A percentile compares a stretch with the other conserved stretches of the same genome.
phyloP scores from a whole-genome alignment of 2,329 filamentous ascomycete species.

The Fusarium sp. region DNA sequence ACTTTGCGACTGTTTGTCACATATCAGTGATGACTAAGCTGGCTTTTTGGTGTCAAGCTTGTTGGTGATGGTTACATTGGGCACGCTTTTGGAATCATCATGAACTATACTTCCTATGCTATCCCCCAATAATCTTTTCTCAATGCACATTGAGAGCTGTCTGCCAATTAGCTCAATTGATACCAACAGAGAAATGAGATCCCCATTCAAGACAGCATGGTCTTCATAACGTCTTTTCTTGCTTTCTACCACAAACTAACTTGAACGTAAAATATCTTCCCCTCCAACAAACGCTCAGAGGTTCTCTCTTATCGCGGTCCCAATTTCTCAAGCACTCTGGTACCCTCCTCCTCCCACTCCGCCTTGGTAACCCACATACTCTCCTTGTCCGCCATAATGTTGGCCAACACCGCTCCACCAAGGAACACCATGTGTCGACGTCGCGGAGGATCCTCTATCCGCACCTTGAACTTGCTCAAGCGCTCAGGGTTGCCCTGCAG shows the following conservation, averaged over 20 bases:
- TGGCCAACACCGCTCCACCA: conserved; percentile 93
- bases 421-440: conserved; percentile 99
- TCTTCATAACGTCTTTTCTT: conserved; percentile 37
- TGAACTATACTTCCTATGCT: neutral
- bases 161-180: neutral
- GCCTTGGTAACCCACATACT: conserved; percentile 98
- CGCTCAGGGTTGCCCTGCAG: conserved; percentile 91
- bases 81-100: neutral
- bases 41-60: neutral
- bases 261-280: conserved; percentile 32
- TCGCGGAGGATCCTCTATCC: conserved; percentile 96
- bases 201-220: neutral
- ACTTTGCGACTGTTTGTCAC: conserved; percentile 17
- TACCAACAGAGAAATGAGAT: neutral
- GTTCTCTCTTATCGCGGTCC: conserved; percentile 75
- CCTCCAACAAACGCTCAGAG: conserved; percentile 21
- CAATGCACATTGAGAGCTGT: no score
- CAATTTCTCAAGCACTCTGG: conserved; percentile 87
- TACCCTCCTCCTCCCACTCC: conserved; percentile 95
- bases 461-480: conserved; percentile 98
- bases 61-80: conserved; percentile 14
- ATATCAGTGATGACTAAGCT: conserved; percentile 32
- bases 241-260: conserved; percentile 36
- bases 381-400: conserved; percentile 99
- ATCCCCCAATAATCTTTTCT: neutral